phyloP scores from a whole-genome alignment of 768 basidiomycete genomes.

The Fomitopsis serialis region DNA sequence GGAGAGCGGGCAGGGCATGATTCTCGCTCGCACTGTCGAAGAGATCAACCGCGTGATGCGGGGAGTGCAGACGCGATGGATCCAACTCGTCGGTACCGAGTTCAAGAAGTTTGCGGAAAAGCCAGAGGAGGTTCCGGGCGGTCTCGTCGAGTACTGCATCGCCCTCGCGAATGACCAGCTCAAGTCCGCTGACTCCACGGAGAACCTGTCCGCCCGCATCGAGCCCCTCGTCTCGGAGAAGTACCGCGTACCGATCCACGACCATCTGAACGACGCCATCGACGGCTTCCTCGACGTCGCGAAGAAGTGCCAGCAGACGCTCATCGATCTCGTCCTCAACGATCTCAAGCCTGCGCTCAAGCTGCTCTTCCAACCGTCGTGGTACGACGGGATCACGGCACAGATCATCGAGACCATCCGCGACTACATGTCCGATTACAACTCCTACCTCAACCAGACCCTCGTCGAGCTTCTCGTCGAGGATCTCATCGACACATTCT shows the following conservation, averaged over 20 bases:
- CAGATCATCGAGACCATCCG: conserved; percentile 94
- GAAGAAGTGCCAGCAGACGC: conserved; percentile 91
- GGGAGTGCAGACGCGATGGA: conserved; percentile 83
- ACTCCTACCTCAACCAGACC: conserved; percentile 83
- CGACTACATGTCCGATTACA: conserved; percentile 96
- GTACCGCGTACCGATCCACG: conserved; percentile 77
- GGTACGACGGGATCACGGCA: conserved; percentile 87
- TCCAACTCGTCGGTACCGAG: conserved; percentile 75
- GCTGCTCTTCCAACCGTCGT: conserved; percentile 71
- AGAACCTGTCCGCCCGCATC: conserved; percentile 76
- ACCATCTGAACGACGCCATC: conserved; percentile 90
- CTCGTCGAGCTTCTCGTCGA: conserved; percentile 90
- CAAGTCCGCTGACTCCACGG: conserved; percentile 91
- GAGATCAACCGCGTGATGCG: conserved; percentile 91
- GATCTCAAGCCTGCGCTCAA: conserved; percentile 88
- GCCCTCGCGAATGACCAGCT: conserved; percentile 97
- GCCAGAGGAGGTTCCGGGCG: conserved; percentile 81
- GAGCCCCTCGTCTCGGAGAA: conserved; percentile 93
- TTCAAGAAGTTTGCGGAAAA: conserved; percentile 84
- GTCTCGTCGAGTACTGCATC: conserved; percentile 93
- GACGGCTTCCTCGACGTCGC: conserved; percentile 98
- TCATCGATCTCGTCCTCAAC: conserved; percentile 93
- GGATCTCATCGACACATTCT: conserved; percentile 86
- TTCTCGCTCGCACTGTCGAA: conserved; percentile 84
- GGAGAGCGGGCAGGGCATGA: conserved; percentile 93